phyloP scores from a whole-genome alignment of 108 stramenopile genomes.

The Cyclotella sp. region DNA sequence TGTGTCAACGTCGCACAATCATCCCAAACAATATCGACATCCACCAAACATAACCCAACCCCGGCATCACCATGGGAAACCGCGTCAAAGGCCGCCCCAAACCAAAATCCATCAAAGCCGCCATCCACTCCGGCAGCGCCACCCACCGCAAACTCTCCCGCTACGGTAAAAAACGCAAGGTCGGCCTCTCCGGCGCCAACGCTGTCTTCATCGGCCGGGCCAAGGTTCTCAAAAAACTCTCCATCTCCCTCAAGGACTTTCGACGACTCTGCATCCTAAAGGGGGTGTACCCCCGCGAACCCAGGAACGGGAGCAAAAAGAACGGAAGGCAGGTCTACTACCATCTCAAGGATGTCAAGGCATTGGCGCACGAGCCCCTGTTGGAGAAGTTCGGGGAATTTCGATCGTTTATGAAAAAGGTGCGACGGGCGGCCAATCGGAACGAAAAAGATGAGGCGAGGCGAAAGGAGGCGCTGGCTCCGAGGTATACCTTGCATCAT shows the following conservation, averaged over 20 bases:
- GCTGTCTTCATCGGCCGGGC: slow-evolving; percentile 96
- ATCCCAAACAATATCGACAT: not conserved
- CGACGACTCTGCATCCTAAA: slow-evolving; percentile 99
- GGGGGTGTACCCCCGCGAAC: slow-evolving; percentile 98
- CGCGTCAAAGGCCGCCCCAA: slow-evolving; percentile 87
- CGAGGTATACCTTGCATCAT: slow-evolving; percentile 94
- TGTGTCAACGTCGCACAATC: too few relatives aligned
- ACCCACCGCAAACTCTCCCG: slow-evolving; percentile 94
- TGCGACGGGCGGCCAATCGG: slow-evolving; percentile 74
- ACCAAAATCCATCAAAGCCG: slow-evolving; percentile 93
- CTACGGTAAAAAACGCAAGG: slow-evolving; percentile 97
- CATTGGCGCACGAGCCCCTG: slow-evolving; percentile 97
- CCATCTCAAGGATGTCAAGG: slow-evolving; percentile 97
- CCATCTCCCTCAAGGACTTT: slow-evolving; percentile 97
- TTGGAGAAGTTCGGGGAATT: slow-evolving; percentile 97
- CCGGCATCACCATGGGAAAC: slow-evolving; percentile 65
- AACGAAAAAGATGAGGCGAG: slow-evolving; percentile 90
- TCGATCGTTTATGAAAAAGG: slow-evolving; percentile 95
- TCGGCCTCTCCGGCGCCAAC: slow-evolving; percentile 88
- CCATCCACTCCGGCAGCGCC: slow-evolving; percentile 85
- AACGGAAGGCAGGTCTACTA: slow-evolving; percentile 96
- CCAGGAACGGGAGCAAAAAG: slow-evolving; percentile 82
- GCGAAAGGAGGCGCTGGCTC: slow-evolving; percentile 78
- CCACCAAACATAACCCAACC: not conserved
- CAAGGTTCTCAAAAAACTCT: slow-evolving; percentile 89